Evolutionary conservation across 2,329 filamentous ascomycete genomes (phyloP).

Genomic region (Orbilia javanica): DNA sequence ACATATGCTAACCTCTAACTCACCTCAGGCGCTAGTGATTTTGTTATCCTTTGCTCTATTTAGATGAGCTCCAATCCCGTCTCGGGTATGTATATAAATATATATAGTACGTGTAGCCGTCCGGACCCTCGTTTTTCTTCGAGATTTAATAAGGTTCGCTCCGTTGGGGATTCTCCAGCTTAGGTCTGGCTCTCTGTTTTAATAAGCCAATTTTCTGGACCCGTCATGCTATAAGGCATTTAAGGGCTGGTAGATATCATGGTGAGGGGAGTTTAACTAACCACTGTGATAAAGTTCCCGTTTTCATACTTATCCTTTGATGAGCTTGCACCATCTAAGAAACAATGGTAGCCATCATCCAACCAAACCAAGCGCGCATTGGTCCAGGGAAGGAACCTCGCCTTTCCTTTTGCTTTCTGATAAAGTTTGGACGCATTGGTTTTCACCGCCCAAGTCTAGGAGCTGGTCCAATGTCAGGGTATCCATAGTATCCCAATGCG

Average conservation of each 20-base stretch:
- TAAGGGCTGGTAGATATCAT: background rate
- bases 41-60: conserved; percentile 16
- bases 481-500: no score
- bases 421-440: no score
- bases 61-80: background rate
- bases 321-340: background rate
- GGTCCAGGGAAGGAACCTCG: conserved; percentile 24
- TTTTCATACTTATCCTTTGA: background rate
- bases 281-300: background rate
- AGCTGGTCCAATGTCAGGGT: no score
- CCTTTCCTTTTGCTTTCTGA: no score
- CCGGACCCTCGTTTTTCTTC: background rate
- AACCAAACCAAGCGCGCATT: conserved; percentile 14
- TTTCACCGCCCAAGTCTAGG: no score
- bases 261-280: conserved; percentile 7
- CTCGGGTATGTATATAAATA: no score
- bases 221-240: background rate
- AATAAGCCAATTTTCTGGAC: conserved; percentile 24
- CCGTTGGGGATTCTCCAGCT: conserved; percentile 19
- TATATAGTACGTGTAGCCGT: background rate
- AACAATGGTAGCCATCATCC: conserved; percentile 29
- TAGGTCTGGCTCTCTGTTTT: conserved; percentile 15
- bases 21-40: conserved; percentile 5
- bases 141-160: conserved; percentile 12
- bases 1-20: background rate